Percentiles rank a stretch among this genome's conserved stretches.
Evolutionary conservation across 2,329 filamentous ascomycete species (phyloP).

Genomic region (Bimuria novae-zelandiae): DNA sequence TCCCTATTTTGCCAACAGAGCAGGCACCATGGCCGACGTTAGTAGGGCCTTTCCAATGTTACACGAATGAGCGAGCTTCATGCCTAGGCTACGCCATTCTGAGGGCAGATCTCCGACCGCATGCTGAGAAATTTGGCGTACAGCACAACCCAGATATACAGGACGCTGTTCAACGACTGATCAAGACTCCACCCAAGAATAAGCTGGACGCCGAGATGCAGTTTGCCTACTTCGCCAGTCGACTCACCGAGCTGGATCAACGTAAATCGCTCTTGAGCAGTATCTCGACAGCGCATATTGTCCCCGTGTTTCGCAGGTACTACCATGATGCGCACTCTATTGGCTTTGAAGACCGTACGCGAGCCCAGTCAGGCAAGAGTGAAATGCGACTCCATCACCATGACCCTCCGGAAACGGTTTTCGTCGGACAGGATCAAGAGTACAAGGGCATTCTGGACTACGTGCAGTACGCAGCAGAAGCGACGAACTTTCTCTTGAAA

Average conservation of each 20-base stretch:
- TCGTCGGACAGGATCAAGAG: slow-evolving; percentile 72
- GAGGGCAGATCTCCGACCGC: slow-evolving; percentile 72
- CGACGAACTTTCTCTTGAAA: slow-evolving; percentile 84
- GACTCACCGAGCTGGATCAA: slow-evolving; percentile 71
- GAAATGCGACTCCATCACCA: slow-evolving; percentile 53
- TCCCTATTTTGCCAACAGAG: slow-evolving; percentile 69
- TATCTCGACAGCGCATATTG: slow-evolving; percentile 43
- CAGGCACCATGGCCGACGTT: slow-evolving; percentile 65
- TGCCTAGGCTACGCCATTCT: slow-evolving; percentile 83
- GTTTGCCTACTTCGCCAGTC: slow-evolving; percentile 82
- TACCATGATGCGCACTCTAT: slow-evolving; percentile 35
- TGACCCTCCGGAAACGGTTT: slow-evolving; percentile 74
- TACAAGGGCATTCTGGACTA: slow-evolving; percentile 96
- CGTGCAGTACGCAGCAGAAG: slow-evolving; percentile 87
- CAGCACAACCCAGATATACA: slow-evolving; percentile 77
- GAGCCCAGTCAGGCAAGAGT: slow-evolving; percentile 36
- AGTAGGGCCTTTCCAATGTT: slow-evolving; percentile 76
- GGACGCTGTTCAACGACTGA: slow-evolving; percentile 74
- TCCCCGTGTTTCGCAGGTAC: slow-evolving; percentile 42
- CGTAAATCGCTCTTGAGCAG: slow-evolving; percentile 29
- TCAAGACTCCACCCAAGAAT: slow-evolving; percentile 72
- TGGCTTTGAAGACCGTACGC: slow-evolving; percentile 41
- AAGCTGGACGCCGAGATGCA: slow-evolving; percentile 68
- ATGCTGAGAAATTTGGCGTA: slow-evolving; percentile 87
- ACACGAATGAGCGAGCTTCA: slow-evolving; percentile 75